These are phyloP conservation scores for Penicillium goetzii DNA, from an alignment of 495 filamentous ascomycete species.

Conservation along the genomic window DNA sequence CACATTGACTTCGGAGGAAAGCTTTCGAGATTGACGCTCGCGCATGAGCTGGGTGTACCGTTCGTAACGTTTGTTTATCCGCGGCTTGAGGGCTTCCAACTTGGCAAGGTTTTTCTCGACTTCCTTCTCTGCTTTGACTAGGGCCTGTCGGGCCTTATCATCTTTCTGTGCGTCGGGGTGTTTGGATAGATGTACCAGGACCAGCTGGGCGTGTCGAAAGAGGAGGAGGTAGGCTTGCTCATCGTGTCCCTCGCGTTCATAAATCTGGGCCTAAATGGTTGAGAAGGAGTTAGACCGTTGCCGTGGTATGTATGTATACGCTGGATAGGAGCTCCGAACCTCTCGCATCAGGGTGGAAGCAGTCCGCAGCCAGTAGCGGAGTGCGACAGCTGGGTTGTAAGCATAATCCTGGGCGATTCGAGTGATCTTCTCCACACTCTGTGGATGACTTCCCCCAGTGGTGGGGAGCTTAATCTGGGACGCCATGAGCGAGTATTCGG, in stretches of 20 bases:
- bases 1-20: constrained; percentile 24
- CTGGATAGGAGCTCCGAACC: constrained; percentile 49
- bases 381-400: constrained; percentile 71
- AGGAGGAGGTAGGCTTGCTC: constrained; percentile 86
- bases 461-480: constrained; percentile 27
- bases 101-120: constrained; percentile 58
- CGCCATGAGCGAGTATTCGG: constrained; percentile 30
- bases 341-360: constrained; percentile 77
- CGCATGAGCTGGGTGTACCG: constrained; percentile 58
- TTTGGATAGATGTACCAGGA: constrained; percentile 60
- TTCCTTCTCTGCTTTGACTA: constrained; percentile 55
- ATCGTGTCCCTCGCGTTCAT: constrained; percentile 82
- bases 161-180: constrained; percentile 60
- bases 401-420: constrained; percentile 73
- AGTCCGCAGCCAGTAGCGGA: constrained; percentile 82
- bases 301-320: neutral
- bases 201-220: constrained; percentile 76
- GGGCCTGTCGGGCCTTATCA: constrained; percentile 49
- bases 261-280: constrained; percentile 66
- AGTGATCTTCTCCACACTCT: constrained; percentile 74
- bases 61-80: constrained; percentile 68
- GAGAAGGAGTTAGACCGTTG: constrained; percentile 7
- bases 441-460: constrained; percentile 47
- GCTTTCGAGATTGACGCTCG: constrained; percentile 47
- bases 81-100: constrained; percentile 67